Base-by-base conservation (phyloP, 2,329 filamentous ascomycete genomes). In the Neocatenulostroma microsporum region DNA sequence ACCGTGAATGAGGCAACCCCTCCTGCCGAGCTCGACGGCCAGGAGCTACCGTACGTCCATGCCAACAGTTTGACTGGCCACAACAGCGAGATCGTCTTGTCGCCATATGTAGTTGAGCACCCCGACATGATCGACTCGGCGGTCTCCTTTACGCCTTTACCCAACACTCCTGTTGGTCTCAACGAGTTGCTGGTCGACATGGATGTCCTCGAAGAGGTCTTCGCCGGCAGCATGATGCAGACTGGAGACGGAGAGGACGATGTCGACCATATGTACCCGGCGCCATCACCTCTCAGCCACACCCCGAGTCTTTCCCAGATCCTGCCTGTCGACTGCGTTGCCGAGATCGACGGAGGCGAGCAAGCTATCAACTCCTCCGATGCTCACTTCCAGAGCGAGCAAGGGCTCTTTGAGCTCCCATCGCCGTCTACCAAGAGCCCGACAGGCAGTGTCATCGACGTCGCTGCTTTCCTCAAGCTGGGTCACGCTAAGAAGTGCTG, bases 401-500 rank as follows among this genome's bases (percentile, higher is more conserved):
- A 53, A 31, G 36, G 33, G 9, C 45, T 56, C 12, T 55, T 56
- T 30, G 36, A 40, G 8, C 39, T 43, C 8, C 25, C 39, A 8
- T 26, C 28, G 7, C 28, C 42, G 5, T 38, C 46, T 5, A 15
- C 36, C 8, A 28, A 36, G 24, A 21, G 33, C 19, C 6, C 31
- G 31, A 11, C 26, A 9, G 14, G 20, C 12, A 47, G 41, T 35
- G 30, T 41, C n/a, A 47, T 48, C 30, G 49, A 53, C 27, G 40
- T 55, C 19, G 45, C 46, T 9, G 46, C 42, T 10, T 55, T 56
- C 36, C 37, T 54, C 20, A 46, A 47, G 15, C 43, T 51, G 42
- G 53, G 52, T n/a, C 53, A 56, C 24, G 52, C 46, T 3, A 43
- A 48, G 37, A 44, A 50, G 15, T 57, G 54, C 46, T 51, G 49